Evolutionary conservation across 75 land plant genomes (phyloP).

Genomic region (Selaginella moellendorffii): DNA sequence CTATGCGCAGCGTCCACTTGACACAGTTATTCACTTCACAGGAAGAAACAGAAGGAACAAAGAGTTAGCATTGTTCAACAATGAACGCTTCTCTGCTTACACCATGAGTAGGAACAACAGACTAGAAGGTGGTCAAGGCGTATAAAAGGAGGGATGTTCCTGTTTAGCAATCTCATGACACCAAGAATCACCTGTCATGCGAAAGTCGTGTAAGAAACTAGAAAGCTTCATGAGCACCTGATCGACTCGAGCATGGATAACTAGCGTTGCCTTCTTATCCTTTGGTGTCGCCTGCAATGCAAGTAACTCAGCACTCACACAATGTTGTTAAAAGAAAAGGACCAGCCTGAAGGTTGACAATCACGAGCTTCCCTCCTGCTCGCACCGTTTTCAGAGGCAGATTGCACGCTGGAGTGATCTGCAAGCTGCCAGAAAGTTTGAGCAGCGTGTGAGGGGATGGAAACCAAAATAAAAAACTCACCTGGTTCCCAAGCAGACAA

Average conservation of each 20-base stretch:
- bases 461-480: conserved; percentile 23
- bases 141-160: conserved; percentile 65
- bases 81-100: too few species aligned
- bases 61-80: too few species aligned
- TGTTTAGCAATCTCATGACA: conserved; percentile 49
- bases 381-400: conserved; percentile 58
- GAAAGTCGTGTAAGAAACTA: neutral
- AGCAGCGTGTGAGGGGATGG: neutral
- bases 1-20: conserved; percentile 56
- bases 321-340: neutral
- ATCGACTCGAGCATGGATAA: conserved; percentile 76
- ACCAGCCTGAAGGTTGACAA: conserved; percentile 68
- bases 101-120: conserved; percentile 17
- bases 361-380: conserved; percentile 77
- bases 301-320: neutral
- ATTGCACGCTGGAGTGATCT: conserved; percentile 97
- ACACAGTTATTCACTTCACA: conserved; percentile 43
- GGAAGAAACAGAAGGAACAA: neutral
- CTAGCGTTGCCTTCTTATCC: conserved; percentile 89
- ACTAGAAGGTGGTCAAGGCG: conserved; percentile 58
- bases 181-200: conserved; percentile 61
- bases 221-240: conserved; percentile 32
- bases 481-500: conserved; percentile 92
- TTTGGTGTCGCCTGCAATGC: conserved; percentile 74
- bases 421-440: conserved; percentile 45